Conservation (phyloP, 352 stramenopile species). For the Phytophthora fragariaefolia region DNA sequence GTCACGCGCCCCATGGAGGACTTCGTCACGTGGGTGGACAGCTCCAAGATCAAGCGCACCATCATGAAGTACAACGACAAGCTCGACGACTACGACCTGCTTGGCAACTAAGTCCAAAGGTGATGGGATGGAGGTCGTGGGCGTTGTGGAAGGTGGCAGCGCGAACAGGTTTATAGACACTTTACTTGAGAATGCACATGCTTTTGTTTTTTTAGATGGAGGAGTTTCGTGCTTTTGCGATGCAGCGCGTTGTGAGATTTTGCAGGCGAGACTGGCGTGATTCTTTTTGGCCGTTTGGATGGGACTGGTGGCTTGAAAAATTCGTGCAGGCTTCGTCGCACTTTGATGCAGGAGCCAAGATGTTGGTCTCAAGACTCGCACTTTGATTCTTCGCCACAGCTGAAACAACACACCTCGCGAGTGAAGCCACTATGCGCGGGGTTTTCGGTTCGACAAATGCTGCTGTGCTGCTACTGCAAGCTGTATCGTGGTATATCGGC, state of each 20-base stretch:
- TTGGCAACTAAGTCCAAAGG: conserved; percentile 93
- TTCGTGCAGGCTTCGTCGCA: conserved; percentile 1
- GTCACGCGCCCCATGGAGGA: conserved; percentile 99
- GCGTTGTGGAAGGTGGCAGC: too few species aligned
- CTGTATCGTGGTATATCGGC: conserved; percentile 9
- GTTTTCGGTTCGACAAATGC: conserved; percentile 19
- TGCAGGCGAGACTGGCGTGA: too few species aligned
- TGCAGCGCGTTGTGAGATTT: too few species aligned
- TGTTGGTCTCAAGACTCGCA: conserved; percentile 12
- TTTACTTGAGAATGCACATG: conserved; percentile 21
- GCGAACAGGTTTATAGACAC: conserved; percentile 15
- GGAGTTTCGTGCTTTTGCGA: too few species aligned
- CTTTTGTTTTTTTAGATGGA: conserved; percentile 21
- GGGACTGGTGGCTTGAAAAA: conserved; percentile 2
- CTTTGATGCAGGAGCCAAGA: not conserved
- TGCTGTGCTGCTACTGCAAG: conserved; percentile 25
- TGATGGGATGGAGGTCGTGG: too few species aligned
- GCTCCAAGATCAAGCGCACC: conserved; percentile 97
- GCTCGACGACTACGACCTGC: conserved; percentile 99
- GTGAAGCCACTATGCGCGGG: conserved; percentile 22
- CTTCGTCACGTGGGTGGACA: conserved; percentile 99
- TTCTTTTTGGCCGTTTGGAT: conserved; percentile 17
- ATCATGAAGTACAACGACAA: conserved; percentile 99
- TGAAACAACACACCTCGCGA: not conserved
- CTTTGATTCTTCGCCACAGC: conserved; percentile 3